A percentile compares a stretch with the other conserved stretches of the same genome.
phyloP scores from a whole-genome alignment of 805 yeast species.

The Yamadazyma insecticola region DNA sequence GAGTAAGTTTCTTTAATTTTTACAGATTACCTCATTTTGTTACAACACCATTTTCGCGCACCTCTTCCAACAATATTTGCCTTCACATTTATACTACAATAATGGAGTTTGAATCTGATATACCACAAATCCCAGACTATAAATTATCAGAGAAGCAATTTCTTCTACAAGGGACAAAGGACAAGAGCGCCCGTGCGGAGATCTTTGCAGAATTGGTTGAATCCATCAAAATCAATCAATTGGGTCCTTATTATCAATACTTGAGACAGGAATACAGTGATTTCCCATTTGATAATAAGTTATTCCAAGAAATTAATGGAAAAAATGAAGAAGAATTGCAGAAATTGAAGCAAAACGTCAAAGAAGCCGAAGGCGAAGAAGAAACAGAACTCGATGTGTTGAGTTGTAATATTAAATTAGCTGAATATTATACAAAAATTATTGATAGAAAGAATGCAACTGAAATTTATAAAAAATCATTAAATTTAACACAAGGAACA shows the following conservation, averaged over 20 bases:
- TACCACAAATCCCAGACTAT: conserved; percentile 73
- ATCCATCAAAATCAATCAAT: conserved; percentile 53
- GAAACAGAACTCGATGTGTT: conserved; percentile 86
- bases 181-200: conserved; percentile 36
- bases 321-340: conserved; percentile 54
- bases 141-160: conserved; percentile 77
- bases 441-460: conserved; percentile 76
- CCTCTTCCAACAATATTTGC: too few relatives aligned
- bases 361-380: conserved; percentile 56
- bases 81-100: too few relatives aligned
- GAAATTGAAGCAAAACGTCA: conserved; percentile 50
- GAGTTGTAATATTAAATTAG: conserved; percentile 71
- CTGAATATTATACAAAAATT: conserved; percentile 81
- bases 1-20: too few relatives aligned
- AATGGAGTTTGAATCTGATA: conserved; percentile 42
- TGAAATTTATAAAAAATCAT: conserved; percentile 63
- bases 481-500: conserved; percentile 75
- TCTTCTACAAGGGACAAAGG: conserved; percentile 40
- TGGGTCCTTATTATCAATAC: conserved; percentile 82
- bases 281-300: conserved; percentile 55
- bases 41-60: too few relatives aligned
- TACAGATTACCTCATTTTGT: too few relatives aligned
- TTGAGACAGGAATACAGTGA: conserved; percentile 35
- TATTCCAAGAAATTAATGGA: conserved; percentile 47
- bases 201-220: conserved; percentile 42